Evolutionary conservation across 169 alveolate genomes (phyloP), one percentile per base, ranked within the genome.

Genomic region (Plasmodium vivax): DNA sequence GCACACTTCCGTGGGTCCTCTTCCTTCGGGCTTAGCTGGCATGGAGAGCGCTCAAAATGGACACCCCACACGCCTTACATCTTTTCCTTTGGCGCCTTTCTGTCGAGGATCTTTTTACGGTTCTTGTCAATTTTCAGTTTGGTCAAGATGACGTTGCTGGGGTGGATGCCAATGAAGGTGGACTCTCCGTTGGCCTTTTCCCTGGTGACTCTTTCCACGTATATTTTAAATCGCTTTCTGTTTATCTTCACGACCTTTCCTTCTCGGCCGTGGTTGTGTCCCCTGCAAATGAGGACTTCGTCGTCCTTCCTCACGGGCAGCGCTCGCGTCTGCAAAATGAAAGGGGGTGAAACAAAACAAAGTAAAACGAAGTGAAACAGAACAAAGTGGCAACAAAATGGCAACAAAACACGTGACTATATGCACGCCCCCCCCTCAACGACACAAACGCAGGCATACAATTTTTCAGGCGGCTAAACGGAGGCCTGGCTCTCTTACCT

Each of bases 241-340:
- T 98, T 98, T 84, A 99, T 99, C 94, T 97, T 97, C 77, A 98
- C 98, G 85, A 99, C 99, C 96, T 98, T 99, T 84, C 99, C 99
- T 96, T 98, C 99, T 79, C 99, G 98, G 91, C 98, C 99, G 96
- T 99, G 99, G 95, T 91, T 96, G 93, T 96, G 97, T 32, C 99
- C 99, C 85, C 99, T 97, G 81, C 98, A 98, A 87, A 99, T 98
- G 98, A 98, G 98, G 83, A 99, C 99, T 93, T 98, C 99, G 93
- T 99, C 99, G 83, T 99, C 99, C 96, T 98, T 99, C 94, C 99
- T 98, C 83, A 99, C 98, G 85, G 99, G 99, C 85, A 99, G 97
- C 5, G 99, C 97, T 92, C 99, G 98, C 81, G 97, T 98, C 96
- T 97, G 84, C 30, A 47, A 27, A 23, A 34, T 5, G 41, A 36